These are phyloP conservation scores for Sedum album DNA, from an alignment of 164 flowering plant genomes.

Conservation along the genomic window DNA sequence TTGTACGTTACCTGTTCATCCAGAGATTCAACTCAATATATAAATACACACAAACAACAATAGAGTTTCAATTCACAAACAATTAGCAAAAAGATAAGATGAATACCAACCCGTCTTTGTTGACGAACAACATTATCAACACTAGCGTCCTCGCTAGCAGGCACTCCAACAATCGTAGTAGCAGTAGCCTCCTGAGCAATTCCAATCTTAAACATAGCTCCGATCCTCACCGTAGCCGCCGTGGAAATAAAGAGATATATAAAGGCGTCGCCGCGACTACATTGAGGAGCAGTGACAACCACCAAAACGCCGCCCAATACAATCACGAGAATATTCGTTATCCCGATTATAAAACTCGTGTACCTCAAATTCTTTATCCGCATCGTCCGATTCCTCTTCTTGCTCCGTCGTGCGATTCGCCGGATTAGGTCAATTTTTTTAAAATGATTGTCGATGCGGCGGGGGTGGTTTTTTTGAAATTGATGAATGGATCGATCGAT, in stretches of 20 bases:
- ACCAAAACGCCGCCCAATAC: slow-evolving; percentile 25
- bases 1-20: slow-evolving; percentile 53
- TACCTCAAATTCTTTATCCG: slow-evolving; percentile 29
- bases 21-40: slow-evolving; percentile 4
- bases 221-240: slow-evolving; percentile 27
- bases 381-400: slow-evolving; percentile 10
- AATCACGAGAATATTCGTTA: slow-evolving; percentile 29
- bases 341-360: slow-evolving; percentile 24
- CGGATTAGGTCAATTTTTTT: neutral
- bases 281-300: slow-evolving; percentile 13
- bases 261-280: slow-evolving; percentile 16
- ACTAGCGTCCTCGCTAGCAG: slow-evolving; percentile 19
- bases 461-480: neutral
- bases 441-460: neutral
- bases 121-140: slow-evolving; percentile 39
- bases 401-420: neutral
- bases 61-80: neutral
- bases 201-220: slow-evolving; percentile 37
- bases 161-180: slow-evolving; percentile 22
- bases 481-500: neutral
- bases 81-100: too few relatives aligned
- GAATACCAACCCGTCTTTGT: slow-evolving; percentile 52
- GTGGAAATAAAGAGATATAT: slow-evolving; percentile 24
- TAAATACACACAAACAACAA: neutral
- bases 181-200: slow-evolving; percentile 62